phyloP scores from a whole-genome alignment of 306 rosid species.

The Cajanus cajan region DNA sequence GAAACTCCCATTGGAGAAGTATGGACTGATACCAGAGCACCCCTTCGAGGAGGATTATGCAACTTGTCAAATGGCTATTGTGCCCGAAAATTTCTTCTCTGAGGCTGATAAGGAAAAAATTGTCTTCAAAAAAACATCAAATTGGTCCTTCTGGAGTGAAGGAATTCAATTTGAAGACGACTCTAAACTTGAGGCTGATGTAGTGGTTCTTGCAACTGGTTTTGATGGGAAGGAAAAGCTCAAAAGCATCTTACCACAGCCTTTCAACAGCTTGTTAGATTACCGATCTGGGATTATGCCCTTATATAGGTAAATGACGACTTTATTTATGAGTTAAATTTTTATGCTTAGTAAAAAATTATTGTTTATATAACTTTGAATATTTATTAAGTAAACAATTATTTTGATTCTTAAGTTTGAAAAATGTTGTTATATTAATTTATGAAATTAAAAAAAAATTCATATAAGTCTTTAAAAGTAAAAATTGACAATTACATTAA shows the following conservation, averaged over 20 bases:
- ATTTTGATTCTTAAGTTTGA: too few species aligned
- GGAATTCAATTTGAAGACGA: conserved; percentile 72
- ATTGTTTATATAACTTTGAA: too few species aligned
- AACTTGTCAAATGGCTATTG: conserved; percentile 71
- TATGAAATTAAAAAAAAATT: too few species aligned
- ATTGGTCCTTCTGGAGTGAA: conserved; percentile 57
- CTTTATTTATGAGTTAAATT: too few species aligned
- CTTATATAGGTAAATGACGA: conserved; percentile 51
- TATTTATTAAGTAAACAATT: too few species aligned
- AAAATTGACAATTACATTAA: too few species aligned
- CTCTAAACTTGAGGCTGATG: conserved; percentile 60
- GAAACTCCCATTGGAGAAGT: conserved; percentile 65
- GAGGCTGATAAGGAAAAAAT: conserved; percentile 73
- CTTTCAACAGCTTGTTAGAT: conserved; percentile 55
- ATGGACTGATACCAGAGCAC: conserved; percentile 68
- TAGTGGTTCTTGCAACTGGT: conserved; percentile 71
- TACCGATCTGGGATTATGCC: conserved; percentile 57
- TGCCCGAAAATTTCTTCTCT: conserved; percentile 60
- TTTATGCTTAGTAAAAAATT: too few species aligned
- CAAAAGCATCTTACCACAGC: conserved; percentile 55
- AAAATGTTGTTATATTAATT: too few species aligned
- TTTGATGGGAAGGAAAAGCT: conserved; percentile 72
- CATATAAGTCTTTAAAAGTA: too few species aligned
- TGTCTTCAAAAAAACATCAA: conserved; percentile 54
- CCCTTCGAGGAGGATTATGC: conserved; percentile 75